phyloP scores from a whole-genome alignment of 2,329 filamentous ascomycete genomes.

The Monosporascus sp. region DNA sequence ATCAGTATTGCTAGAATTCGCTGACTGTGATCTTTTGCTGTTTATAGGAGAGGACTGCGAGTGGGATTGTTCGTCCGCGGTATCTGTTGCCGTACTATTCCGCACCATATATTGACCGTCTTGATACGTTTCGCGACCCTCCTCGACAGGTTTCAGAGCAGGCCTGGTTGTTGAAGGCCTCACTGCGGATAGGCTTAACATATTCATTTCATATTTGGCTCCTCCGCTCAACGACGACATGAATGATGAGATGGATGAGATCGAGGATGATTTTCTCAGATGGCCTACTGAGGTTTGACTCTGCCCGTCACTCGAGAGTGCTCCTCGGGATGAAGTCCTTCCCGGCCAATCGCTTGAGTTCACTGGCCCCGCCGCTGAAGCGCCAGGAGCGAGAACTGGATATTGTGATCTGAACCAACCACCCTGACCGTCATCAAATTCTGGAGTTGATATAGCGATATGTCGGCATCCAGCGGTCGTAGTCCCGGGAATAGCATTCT shows the following conservation, averaged over 20 bases:
- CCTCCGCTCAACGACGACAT: neutral
- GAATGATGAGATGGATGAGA: neutral
- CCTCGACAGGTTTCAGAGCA: neutral
- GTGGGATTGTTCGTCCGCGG: neutral
- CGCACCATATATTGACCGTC: neutral
- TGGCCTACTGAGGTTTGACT: neutral
- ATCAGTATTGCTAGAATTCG: neutral
- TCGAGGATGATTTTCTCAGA: neutral
- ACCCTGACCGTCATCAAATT: slow-evolving; percentile 1
- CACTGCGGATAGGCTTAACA: neutral
- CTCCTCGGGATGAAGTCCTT: slow-evolving; percentile 13
- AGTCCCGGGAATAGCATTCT: slow-evolving; percentile 10
- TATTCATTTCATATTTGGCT: neutral
- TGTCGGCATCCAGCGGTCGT: slow-evolving; percentile 11
- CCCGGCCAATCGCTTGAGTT: slow-evolving; percentile 11
- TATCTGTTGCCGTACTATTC: neutral
- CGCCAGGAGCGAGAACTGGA: slow-evolving; percentile 11
- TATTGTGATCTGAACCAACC: slow-evolving; percentile 17
- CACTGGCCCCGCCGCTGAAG: neutral
- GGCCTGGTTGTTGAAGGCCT: neutral
- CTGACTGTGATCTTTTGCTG: neutral
- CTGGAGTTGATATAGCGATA: slow-evolving; percentile 12
- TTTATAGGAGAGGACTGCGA: too few species aligned
- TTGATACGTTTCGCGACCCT: neutral
- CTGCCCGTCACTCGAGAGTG: neutral